These are phyloP conservation scores for Niveomyces coronatus DNA, from an alignment of 2,329 filamentous ascomycete species.

Conservation along the genomic window DNA sequence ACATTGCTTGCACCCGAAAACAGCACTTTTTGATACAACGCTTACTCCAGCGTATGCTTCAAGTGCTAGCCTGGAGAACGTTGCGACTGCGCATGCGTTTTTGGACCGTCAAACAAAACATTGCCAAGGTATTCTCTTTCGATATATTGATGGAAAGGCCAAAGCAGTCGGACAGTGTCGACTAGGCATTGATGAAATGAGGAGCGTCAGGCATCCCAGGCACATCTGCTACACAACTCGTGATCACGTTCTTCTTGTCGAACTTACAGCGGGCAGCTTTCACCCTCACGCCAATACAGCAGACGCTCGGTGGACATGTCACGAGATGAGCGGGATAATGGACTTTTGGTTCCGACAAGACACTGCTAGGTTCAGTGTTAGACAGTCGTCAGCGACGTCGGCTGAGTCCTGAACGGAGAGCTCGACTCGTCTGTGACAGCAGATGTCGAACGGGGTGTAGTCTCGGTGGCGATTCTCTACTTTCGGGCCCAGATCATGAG, in stretches of 20 bases:
- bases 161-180: conserved; percentile 2
- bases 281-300: not conserved
- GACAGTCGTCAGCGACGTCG: too few relatives aligned
- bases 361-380: not conserved
- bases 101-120: not conserved
- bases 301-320: not conserved
- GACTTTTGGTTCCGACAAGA: conserved; percentile 1
- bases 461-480: too few relatives aligned
- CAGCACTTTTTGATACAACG: not conserved
- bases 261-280: not conserved
- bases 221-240: not conserved
- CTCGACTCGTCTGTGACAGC: too few relatives aligned
- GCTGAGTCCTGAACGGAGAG: too few relatives aligned
- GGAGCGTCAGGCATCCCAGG: not conserved
- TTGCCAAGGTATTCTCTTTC: conserved; percentile 3
- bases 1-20: not conserved
- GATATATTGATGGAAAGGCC: not conserved
- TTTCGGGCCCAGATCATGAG: too few relatives aligned
- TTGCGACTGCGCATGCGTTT: not conserved
- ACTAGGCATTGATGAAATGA: conserved; percentile 1
- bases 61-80: not conserved
- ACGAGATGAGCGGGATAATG: not conserved
- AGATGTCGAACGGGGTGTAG: too few relatives aligned
- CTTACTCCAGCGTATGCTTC: not conserved
- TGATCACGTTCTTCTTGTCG: not conserved